Conservation (phyloP, 305 asterid species). For the Rubia tinctorum region DNA sequence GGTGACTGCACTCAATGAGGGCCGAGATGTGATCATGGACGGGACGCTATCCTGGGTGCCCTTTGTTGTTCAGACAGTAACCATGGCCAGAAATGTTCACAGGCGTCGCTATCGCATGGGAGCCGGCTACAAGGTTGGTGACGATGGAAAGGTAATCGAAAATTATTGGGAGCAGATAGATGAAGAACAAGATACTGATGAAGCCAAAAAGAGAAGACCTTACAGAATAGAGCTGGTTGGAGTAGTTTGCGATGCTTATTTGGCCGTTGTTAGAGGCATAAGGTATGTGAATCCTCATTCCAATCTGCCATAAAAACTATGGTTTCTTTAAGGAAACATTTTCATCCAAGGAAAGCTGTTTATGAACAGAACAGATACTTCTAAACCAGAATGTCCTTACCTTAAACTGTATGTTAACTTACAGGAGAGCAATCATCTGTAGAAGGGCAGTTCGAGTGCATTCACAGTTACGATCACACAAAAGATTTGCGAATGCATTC, state of each 20-base stretch:
- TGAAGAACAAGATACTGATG: conserved; percentile 74
- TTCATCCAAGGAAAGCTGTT: neutral
- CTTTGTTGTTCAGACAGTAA: conserved; percentile 88
- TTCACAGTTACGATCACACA: conserved; percentile 87
- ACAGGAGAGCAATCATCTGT: conserved; percentile 92
- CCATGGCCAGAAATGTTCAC: conserved; percentile 94
- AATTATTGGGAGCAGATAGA: conserved; percentile 89
- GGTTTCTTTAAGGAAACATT: neutral
- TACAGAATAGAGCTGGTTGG: conserved; percentile 95
- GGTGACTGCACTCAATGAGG: conserved; percentile 97
- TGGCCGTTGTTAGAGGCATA: conserved; percentile 90
- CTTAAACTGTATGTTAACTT: conserved; percentile 13
- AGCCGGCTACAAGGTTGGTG: conserved; percentile 67
- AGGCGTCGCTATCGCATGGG: conserved; percentile 92
- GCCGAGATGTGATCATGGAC: conserved; percentile 97
- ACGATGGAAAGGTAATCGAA: conserved; percentile 65
- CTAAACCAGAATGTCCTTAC: neutral
- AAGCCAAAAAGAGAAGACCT: conserved; percentile 68
- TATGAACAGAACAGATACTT: neutral
- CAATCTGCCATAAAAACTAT: neutral
- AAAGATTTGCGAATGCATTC: conserved; percentile 88
- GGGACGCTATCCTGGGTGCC: conserved; percentile 97
- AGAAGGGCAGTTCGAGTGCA: conserved; percentile 91
- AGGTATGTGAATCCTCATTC: conserved; percentile 43
- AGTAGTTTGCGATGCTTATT: conserved; percentile 91